A percentile compares a stretch with the other conserved stretches of the same genome.
Evolutionary conservation across 768 basidiomycete species (phyloP).

Genomic region (Psilocybe tampanensis): DNA sequence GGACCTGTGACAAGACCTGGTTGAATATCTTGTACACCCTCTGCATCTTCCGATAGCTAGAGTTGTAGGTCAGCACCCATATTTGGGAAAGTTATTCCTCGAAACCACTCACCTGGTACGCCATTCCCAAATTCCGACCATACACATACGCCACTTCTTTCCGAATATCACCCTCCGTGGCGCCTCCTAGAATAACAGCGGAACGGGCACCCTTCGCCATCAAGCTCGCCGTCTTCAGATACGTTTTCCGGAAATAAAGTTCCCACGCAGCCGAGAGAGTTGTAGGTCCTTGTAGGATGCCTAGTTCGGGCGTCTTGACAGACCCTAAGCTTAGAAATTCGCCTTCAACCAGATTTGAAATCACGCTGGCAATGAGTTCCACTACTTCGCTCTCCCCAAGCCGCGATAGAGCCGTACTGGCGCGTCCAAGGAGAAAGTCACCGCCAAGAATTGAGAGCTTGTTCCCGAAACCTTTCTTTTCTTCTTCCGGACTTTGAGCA

Average conservation of each 20-base stretch:
- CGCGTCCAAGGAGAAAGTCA: slow-evolving; percentile 93
- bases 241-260: slow-evolving; percentile 65
- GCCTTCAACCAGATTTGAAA: slow-evolving; percentile 96
- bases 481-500: slow-evolving; percentile 65
- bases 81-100: neutral
- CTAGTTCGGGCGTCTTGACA: slow-evolving; percentile 42
- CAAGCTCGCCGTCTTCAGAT: slow-evolving; percentile 89
- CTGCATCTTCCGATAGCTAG: slow-evolving; percentile 84
- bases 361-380: slow-evolving; percentile 89
- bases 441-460: slow-evolving; percentile 94
- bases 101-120: slow-evolving; percentile 45
- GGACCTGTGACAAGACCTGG: slow-evolving; percentile 72
- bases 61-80: slow-evolving; percentile 3
- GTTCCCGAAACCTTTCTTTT: slow-evolving; percentile 79
- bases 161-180: slow-evolving; percentile 72
- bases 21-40: slow-evolving; percentile 59
- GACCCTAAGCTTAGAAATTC: slow-evolving; percentile 83
- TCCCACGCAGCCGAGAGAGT: slow-evolving; percentile 59
- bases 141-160: slow-evolving; percentile 92
- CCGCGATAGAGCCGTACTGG: slow-evolving; percentile 83
- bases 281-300: slow-evolving; percentile 31
- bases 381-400: slow-evolving; percentile 90
- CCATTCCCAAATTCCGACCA: slow-evolving; percentile 87
- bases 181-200: slow-evolving; percentile 87
- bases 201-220: slow-evolving; percentile 88